phyloP scores from a whole-genome alignment of 1,139 yeast genomes.

The Hansenula sp. region DNA sequence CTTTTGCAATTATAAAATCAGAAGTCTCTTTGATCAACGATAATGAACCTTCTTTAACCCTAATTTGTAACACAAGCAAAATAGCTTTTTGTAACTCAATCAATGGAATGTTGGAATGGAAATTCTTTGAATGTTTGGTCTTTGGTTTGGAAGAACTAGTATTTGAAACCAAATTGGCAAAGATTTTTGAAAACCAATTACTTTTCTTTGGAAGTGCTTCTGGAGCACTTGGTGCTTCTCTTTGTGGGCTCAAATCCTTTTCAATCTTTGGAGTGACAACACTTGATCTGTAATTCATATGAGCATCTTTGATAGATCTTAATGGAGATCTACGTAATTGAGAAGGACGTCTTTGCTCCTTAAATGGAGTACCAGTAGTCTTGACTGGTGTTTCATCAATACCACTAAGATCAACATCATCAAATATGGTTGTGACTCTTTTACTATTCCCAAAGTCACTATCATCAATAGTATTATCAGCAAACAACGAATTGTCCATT shows the following conservation, averaged over 20 bases:
- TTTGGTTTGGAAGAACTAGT: not conserved
- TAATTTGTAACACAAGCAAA: constrained; percentile 35
- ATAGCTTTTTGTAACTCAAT: constrained; percentile 19
- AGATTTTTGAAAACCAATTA: constrained; percentile 24
- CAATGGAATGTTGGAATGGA: constrained; percentile 15
- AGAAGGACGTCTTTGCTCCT: not conserved
- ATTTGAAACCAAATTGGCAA: constrained; percentile 13
- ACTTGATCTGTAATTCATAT: constrained; percentile 4
- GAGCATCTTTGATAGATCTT: not conserved
- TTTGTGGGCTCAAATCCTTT: constrained; percentile 28
- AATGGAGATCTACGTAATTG: constrained; percentile 1
- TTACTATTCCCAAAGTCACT: constrained; percentile 16
- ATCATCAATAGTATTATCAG: constrained; percentile 19
- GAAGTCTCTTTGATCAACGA: constrained; percentile 31
- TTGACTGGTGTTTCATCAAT: not conserved
- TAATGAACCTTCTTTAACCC: constrained; percentile 50
- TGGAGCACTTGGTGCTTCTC: constrained; percentile 44
- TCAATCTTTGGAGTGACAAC: constrained; percentile 9
- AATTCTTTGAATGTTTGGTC: constrained; percentile 4
- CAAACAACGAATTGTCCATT: constrained; percentile 18
- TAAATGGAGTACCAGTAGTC: not conserved
- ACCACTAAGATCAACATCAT: constrained; percentile 9
- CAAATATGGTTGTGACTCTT: constrained; percentile 24
- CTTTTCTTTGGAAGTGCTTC: constrained; percentile 11
- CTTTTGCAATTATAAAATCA: constrained; percentile 38